Evolutionary conservation across 495 filamentous ascomycete species (phyloP), one percentile per base, ranked within the genome.

Genomic region (Oidiodendron maius): DNA sequence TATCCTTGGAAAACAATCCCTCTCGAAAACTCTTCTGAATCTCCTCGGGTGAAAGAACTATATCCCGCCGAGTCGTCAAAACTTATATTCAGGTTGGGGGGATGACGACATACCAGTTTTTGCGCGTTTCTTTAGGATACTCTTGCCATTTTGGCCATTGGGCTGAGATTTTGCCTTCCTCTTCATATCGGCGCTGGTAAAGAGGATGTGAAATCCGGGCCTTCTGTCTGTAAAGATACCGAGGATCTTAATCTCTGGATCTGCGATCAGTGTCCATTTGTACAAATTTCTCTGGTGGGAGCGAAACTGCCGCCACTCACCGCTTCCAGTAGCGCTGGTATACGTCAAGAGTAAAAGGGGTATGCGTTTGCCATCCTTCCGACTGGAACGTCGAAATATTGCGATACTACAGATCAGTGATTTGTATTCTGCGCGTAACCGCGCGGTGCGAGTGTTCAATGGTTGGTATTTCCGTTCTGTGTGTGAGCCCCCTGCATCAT

Each of bases 1-100:
- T 74, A 36, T 74, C 58, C 40, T 80, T 62, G 44, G 86, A 84
- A 62, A 95, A 93, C 13, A 95, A 74, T 4, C 81, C 85, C 43
- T 83, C 73, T 28, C 85, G 81, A 61, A 97, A 96, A 40, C 74
- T 35, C 21, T 55, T 51, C n/a, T 51, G 46, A 13, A 53, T 37
- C 13, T 60, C 49, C 35, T 56, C 57, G 1, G 52, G 47, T 6
- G 57, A 56, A 12, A 59, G 39, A 21, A 51, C 57, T 60, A 38
- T 48, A n/a, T 35, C 26, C 10, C 26, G 12, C 26, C 5, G 12
- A 30, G 5, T 5, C 12, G 5, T 5, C 5, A 30, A 30, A 5
- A 30, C 12, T 5, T 12, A 12, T 30, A 30, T 30, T 30, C 26
- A 28, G 26, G 5, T 12, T 5, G 26, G 5, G 39, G 9, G 34